These are phyloP conservation scores for Alternaria sp. DNA, from an alignment of 2,329 filamentous ascomycete genomes.

Conservation along the genomic window DNA sequence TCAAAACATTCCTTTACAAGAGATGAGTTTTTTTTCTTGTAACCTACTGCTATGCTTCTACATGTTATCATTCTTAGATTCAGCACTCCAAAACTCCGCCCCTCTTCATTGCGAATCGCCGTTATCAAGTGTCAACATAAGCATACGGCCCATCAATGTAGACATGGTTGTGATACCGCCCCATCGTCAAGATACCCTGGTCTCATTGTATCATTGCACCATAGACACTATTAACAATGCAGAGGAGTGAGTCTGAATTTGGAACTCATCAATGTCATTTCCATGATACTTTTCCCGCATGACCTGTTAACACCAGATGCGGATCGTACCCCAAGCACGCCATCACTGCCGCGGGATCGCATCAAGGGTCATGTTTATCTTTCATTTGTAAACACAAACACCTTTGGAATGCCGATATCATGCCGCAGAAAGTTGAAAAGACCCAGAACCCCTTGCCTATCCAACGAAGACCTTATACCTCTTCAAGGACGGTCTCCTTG, in stretches of 20 bases:
- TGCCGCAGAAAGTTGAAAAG: constrained; percentile 53
- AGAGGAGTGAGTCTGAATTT: constrained; percentile 13
- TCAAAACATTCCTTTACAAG: neutral
- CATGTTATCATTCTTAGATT: no score
- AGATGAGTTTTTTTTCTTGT: neutral
- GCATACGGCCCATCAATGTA: neutral
- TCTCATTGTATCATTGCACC: neutral
- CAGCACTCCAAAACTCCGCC: neutral
- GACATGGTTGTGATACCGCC: neutral
- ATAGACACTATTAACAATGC: neutral
- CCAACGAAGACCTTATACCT: constrained; percentile 72
- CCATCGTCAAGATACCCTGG: neutral
- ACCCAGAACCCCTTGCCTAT: constrained; percentile 51
- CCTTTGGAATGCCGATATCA: constrained; percentile 55
- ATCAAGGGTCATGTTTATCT: constrained; percentile 51
- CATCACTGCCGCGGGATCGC: constrained; percentile 46
- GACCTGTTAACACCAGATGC: constrained; percentile 48
- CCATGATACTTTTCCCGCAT: constrained; percentile 49
- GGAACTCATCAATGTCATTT: constrained; percentile 50
- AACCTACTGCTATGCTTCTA: neutral
- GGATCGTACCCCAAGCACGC: constrained; percentile 46
- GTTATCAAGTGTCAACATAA: neutral
- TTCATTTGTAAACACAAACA: constrained; percentile 55
- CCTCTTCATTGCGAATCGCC: neutral
- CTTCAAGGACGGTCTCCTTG: constrained; percentile 96